Evolutionary conservation across 192 early-diverging fungal genomes (phyloP).

Genomic region (Podila verticillata): DNA sequence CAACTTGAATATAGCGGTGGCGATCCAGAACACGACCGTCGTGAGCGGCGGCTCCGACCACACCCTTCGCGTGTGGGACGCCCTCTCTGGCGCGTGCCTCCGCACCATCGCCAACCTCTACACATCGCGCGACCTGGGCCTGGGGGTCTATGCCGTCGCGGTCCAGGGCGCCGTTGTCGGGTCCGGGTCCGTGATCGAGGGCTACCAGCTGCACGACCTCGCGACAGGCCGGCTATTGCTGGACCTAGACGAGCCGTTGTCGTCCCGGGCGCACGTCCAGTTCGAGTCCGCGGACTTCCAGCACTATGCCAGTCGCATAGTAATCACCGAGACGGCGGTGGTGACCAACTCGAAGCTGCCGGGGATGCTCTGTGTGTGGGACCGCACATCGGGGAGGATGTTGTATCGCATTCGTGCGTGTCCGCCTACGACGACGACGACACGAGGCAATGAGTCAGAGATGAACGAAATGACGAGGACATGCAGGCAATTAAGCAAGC

Average conservation of each 20-base stretch:
- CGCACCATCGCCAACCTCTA: constrained; percentile 21
- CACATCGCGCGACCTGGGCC: constrained; percentile 11
- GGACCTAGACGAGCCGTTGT: constrained; percentile 37
- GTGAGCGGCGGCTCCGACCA: constrained; percentile 46
- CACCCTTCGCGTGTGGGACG: constrained; percentile 39
- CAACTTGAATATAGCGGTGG: constrained; percentile 12
- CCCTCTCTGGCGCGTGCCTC: constrained; percentile 8
- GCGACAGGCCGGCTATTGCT: constrained; percentile 9
- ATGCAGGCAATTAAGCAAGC: background rate
- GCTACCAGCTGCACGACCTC: constrained; percentile 30
- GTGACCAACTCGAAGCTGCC: constrained; percentile 33
- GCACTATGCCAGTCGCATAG: constrained; percentile 24
- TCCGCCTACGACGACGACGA: background rate
- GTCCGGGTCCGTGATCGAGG: constrained; percentile 25
- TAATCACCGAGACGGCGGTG: constrained; percentile 22
- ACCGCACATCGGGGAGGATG: constrained; percentile 5
- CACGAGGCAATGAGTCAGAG: background rate
- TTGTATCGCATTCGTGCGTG: constrained; percentile 22
- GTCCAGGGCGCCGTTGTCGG: constrained; percentile 19
- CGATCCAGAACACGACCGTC: constrained; percentile 26
- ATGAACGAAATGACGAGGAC: background rate
- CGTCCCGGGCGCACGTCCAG: constrained; percentile 16
- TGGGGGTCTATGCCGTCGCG: constrained; percentile 31
- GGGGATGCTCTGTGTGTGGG: constrained; percentile 41
- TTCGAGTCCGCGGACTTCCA: constrained; percentile 27